phyloP scores from a whole-genome alignment of 176 grass and related monocot species.

The Lolium multiflorum region DNA sequence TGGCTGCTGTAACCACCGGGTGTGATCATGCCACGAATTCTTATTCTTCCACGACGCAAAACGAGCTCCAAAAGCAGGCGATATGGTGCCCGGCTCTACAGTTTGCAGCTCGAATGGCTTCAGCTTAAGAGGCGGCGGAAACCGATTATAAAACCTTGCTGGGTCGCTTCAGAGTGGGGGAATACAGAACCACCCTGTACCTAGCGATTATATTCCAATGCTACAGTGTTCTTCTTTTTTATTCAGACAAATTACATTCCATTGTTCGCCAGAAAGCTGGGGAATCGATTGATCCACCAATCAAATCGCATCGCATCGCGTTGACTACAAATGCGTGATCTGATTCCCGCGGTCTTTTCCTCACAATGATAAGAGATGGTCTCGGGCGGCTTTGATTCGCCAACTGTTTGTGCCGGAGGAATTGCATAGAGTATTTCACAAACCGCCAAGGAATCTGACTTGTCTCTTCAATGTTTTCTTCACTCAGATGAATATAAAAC shows the following conservation, averaged over 20 bases:
- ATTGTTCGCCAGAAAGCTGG: constrained; percentile 12
- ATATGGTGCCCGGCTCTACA: background rate
- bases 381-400: background rate
- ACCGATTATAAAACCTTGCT: background rate
- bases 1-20: no score
- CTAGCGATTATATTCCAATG: background rate
- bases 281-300: background rate
- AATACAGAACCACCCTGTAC: background rate
- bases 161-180: background rate
- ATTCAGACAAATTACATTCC: background rate
- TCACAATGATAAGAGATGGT: constrained; percentile 9
- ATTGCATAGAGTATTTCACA: background rate
- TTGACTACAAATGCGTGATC: constrained; percentile 37
- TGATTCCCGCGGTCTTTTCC: constrained; percentile 19
- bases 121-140: background rate
- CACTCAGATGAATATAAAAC: no score
- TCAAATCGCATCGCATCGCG: background rate
- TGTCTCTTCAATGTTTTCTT: background rate
- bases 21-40: no score
- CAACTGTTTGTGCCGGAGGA: background rate
- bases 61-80: no score
- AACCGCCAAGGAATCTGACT: background rate
- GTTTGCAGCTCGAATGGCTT: background rate
- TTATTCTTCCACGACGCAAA: no score
- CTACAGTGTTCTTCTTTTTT: background rate